A percentile compares a stretch with the other conserved stretches of the same genome.
Evolutionary conservation across 2,329 filamentous ascomycete genomes (phyloP).

Genomic region (Teratosphaeriaceae sp.): DNA sequence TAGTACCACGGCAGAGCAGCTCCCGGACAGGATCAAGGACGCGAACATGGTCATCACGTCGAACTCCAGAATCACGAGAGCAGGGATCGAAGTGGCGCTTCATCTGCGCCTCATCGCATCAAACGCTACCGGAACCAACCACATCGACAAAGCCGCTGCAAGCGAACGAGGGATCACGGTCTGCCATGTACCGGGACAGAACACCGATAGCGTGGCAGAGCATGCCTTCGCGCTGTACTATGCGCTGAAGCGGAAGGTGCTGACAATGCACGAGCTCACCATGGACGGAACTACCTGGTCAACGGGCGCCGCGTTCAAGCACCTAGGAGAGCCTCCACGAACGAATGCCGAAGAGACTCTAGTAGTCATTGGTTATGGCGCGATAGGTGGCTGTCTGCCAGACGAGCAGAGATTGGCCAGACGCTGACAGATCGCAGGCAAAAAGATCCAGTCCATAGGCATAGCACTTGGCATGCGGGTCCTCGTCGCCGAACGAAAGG

Average conservation of each 20-base stretch:
- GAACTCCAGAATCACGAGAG: constrained; percentile 35
- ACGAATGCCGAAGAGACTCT: constrained; percentile 44
- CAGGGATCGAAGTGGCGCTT: constrained; percentile 35
- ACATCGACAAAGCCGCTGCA: constrained; percentile 40
- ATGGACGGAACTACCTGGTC: constrained; percentile 36
- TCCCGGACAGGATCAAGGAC: constrained; percentile 37
- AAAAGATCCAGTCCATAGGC: constrained; percentile 40
- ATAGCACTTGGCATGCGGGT: constrained; percentile 44
- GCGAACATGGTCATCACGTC: constrained; percentile 43
- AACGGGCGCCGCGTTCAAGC: constrained; percentile 26
- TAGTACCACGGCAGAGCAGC: constrained; percentile 27
- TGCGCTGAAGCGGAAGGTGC: constrained; percentile 37
- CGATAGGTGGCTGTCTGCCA: constrained; percentile 31
- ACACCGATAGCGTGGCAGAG: constrained; percentile 42
- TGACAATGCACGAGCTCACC: constrained; percentile 32
- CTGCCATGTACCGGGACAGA: constrained; percentile 42
- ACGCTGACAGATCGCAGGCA: constrained; percentile 25
- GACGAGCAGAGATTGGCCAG: not conserved
- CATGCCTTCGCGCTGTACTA: constrained; percentile 47
- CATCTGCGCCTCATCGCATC: constrained; percentile 39
- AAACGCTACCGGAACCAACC: constrained; percentile 43
- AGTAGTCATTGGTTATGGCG: constrained; percentile 46
- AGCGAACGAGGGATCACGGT: constrained; percentile 39
- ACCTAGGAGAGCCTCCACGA: constrained; percentile 34
- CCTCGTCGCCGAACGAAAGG: constrained; percentile 43